Conservation (phyloP, 768 basidiomycete species). For the Pleurotus platypus region DNA sequence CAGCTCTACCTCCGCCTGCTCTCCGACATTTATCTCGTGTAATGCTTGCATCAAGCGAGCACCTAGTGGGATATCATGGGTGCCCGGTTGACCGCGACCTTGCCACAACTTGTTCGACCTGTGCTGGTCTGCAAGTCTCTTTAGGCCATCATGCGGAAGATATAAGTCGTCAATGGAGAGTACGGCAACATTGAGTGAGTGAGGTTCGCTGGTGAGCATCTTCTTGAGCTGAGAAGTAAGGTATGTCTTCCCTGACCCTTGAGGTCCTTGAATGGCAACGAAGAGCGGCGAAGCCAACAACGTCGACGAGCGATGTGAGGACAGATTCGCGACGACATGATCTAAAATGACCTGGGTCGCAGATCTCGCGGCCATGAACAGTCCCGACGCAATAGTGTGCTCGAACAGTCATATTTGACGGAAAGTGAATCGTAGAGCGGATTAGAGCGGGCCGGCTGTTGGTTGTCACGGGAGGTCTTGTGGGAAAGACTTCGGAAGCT, state of each 20-base stretch:
- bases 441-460: background rate
- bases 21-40: constrained; percentile 20
- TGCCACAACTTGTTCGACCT: constrained; percentile 64
- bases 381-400: background rate
- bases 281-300: constrained; percentile 56
- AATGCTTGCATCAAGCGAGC: constrained; percentile 46
- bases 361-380: background rate
- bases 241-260: constrained; percentile 91
- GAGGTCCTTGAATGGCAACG: constrained; percentile 88
- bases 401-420: no score
- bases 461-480: background rate
- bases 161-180: constrained; percentile 88
- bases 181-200: constrained; percentile 53
- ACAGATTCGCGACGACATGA: background rate
- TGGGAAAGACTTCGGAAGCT: background rate
- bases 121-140: constrained; percentile 47
- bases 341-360: background rate
- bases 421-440: no score
- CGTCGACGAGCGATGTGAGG: background rate
- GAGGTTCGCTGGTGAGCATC: constrained; percentile 37
- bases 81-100: constrained; percentile 92
- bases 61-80: constrained; percentile 80
- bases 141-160: constrained; percentile 63
- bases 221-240: constrained; percentile 56
- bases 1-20: constrained; percentile 38